These are phyloP conservation scores for Lepidium campestre DNA, from an alignment of 441 rosid genomes.

Conservation along the genomic window DNA sequence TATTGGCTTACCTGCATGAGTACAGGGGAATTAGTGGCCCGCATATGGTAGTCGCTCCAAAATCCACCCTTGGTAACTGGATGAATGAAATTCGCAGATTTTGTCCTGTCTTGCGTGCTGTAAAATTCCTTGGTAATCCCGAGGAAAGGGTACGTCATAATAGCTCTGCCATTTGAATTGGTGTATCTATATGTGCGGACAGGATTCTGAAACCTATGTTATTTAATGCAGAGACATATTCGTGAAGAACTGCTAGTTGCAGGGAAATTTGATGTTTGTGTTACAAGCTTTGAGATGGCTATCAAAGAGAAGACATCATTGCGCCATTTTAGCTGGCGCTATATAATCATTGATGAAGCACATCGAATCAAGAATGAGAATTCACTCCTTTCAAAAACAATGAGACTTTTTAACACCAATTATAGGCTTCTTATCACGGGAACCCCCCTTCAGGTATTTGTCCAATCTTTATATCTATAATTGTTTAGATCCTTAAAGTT, in stretches of 20 bases:
- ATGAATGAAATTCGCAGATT: conserved; percentile 98
- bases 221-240: conserved; percentile 66
- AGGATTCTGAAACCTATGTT: conserved; percentile 4
- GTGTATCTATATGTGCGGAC: not conserved
- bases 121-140: conserved; percentile 97
- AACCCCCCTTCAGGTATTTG: conserved; percentile 30
- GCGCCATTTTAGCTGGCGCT: conserved; percentile 99
- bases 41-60: conserved; percentile 99
- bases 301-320: conserved; percentile 88
- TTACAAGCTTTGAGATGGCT: conserved; percentile 99
- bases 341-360: conserved; percentile 96
- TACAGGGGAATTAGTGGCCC: conserved; percentile 96
- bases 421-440: conserved; percentile 76
- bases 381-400: conserved; percentile 92
- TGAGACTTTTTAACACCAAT: conserved; percentile 37
- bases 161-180: not conserved
- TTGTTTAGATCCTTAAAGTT: not conserved
- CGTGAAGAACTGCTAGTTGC: conserved; percentile 91
- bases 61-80: conserved; percentile 99
- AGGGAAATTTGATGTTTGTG: conserved; percentile 96
- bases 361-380: conserved; percentile 98
- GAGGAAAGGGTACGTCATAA: conserved; percentile 79
- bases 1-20: conserved; percentile 94
- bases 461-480: not conserved
- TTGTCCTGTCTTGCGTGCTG: conserved; percentile 85